Base-by-base conservation (phyloP, 2,329 filamentous ascomycete genomes). In the Berkeleyomyces basicola region DNA sequence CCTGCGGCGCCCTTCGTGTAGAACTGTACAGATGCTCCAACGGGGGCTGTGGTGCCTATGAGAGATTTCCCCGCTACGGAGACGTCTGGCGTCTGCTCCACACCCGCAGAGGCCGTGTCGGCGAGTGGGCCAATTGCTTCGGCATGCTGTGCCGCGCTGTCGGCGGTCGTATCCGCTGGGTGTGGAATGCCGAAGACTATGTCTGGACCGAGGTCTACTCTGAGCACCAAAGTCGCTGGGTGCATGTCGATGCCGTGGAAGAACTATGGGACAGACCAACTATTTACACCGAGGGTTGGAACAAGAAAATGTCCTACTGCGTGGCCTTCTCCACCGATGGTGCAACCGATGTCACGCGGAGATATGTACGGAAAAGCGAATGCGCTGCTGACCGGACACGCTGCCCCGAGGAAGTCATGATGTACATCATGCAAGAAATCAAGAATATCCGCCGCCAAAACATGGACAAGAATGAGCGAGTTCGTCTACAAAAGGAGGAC, bases 181-280 rank as follows among this genome's bases (percentile, higher is more conserved):
- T 99, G 9, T 99, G 93, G 93, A 97, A 97, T 68, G 86, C 87
- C 39, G 93, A 97, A 73, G 93, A 97, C 72, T 89, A 96, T 70
- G 89, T 96, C 36, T 99, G 93, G 93, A 96, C 91, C 0, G 93
- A 97, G 70, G 87, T 97, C 11, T 99, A 96, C 75, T 96, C 91
- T 2, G 88, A 93, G 66, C 90, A 96, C 74, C 87, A 92, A 70
- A 85, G 87, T 72, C 84, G 90, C 71, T 99, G 93, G 93, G 81
- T 97, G n/a, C 92, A 97, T 68, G 90, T 96, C 49, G 93, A 99
- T 72, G 85, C 86, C 42, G 96, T 92, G 70, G 93, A 97, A 72
- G 92, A 92, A 71, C 84, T 88, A 1, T 97, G 91, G 90, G 93
- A 99, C 72, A 90, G 92, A 70, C 93, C 93, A 59, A 82, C 88